Evolutionary conservation across 2,329 filamentous ascomycete genomes (phyloP), one percentile per base, ranked within the genome.

Genomic region (Magnaporthiopsis incrustans): DNA sequence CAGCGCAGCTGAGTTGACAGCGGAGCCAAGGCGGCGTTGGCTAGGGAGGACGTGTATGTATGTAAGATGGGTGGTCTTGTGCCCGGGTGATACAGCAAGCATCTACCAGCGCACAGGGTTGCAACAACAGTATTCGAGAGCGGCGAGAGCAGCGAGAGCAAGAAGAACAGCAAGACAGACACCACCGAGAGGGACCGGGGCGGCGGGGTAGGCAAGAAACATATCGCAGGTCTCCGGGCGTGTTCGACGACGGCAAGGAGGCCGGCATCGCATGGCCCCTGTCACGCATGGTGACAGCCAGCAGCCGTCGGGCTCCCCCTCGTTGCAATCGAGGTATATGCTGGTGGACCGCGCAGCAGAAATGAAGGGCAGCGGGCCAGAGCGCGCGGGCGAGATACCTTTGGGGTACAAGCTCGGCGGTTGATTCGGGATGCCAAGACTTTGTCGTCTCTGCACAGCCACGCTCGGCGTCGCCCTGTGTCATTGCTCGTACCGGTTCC

Each of bases 401-500:
- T 18, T 25, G 57, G 4, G 57, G 27, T 58, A 58, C 57, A 58
- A 27, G 57, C 57, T 53, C 44, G 44, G 44, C 44, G 44, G 44
- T 53, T n/a, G 44, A 58, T 26, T 58, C 57, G 57, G 27, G 58
- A 60, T 3, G 58, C 58, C 58, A 60, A 60, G 58, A 60, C 22
- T 32, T 60, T 30, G 18, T 58, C 58, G 22, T 32, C 58, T 38
- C 30, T 60, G 58, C 58, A 60, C 58, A 60, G 58, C 58, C 58
- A 60, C 58, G 58, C 58, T 60, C 58, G 58, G 58, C 58, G 22
- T 60, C 58, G 26, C 6, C 22, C 44, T 53, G 57, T 58, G 27
- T 58, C 25, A 58, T 58, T 32, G 58, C 58, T 25, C 22, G 57
- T 11, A 15, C 57, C 57, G 12, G 25, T 25, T 58, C 57, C 57